phyloP scores from a whole-genome alignment of 345 rosid species.

The Turritis glabra region DNA sequence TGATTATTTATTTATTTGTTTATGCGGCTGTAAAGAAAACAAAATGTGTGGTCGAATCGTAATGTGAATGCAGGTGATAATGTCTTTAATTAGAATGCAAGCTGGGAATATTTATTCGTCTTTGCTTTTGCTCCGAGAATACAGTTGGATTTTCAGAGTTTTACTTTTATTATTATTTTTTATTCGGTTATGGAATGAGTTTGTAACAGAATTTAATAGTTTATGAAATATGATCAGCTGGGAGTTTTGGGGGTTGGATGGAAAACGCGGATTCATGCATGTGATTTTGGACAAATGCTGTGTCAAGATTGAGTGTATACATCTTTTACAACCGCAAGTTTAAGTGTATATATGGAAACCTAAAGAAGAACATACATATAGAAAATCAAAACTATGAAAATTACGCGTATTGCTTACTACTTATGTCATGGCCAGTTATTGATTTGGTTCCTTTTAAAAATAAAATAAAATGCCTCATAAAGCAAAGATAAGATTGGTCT shows the following conservation, averaged over 20 bases:
- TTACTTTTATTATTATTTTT: neutral
- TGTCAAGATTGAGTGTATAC: neutral
- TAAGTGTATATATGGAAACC: neutral
- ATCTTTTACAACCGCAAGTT: neutral
- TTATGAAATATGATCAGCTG: neutral
- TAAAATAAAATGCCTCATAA: neutral
- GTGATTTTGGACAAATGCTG: conserved; percentile 25
- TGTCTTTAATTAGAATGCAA: conserved; percentile 33
- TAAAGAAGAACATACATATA: neutral
- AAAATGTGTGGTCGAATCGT: conserved; percentile 16
- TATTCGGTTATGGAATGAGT: neutral
- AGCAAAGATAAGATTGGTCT: neutral
- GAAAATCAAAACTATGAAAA: neutral
- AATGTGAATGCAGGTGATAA: conserved; percentile 27
- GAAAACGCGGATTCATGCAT: conserved; percentile 34
- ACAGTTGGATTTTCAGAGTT: conserved; percentile 34
- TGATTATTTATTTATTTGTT: neutral
- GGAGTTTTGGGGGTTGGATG: neutral
- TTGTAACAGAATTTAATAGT: neutral
- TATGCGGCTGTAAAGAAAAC: conserved; percentile 30
- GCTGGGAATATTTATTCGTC: conserved; percentile 31
- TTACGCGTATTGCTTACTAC: neutral
- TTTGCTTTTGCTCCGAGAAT: conserved; percentile 29
- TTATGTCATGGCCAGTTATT: neutral
- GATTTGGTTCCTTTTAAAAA: neutral